Base-by-base conservation (phyloP, 495 filamentous ascomycete species). In the Jackrogersella minutella region DNA sequence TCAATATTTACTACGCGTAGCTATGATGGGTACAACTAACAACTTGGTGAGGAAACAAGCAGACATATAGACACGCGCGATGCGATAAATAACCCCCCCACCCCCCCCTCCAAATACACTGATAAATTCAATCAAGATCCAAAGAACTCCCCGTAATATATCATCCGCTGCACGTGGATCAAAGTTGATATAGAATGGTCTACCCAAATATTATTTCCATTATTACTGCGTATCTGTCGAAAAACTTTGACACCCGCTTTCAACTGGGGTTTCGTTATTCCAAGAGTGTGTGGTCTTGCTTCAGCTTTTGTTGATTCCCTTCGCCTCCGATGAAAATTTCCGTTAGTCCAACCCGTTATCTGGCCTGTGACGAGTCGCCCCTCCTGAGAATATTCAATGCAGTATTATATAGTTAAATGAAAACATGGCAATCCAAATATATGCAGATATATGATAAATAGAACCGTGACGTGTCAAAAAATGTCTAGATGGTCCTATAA, bases 401-500 rank as follows among this genome's bases (percentile, higher is more conserved):
- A 34, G 19, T 64, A 64, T 64, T 64, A 64, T 30, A 58, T 64
- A 64, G 22, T 37, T 37, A 37, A 55, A 40, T 58, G 22, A 62
- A 62, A 59, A 70, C 46, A 64, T 66, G 52, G 28, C 58, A 36
- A 30, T 62, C 44, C 49, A 58, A 66, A 6, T 66, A 66, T 62
- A 66, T 66, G 67, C 62, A 66, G 52, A 66, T 37, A 61, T 40
- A 43, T 54, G 37, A 36, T n/a, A n/a, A n/a, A n/a, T n/a, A n/a
- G n/a, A n/a, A n/a, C n/a, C n/a, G n/a, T n/a, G n/a, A n/a, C n/a
- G n/a, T n/a, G n/a, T n/a, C 33, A 58, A 16, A 24, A 58, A 34
- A 59, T 40, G 14, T 36, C 14, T 10, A 58, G 21, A 14, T 17
- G 40, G 11, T 26, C 64, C 39, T 82, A 91, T 68, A 91, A 80